Conservation (phyloP, 192 early-diverging fungal genomes). For the Gonapodya prolifera region DNA sequence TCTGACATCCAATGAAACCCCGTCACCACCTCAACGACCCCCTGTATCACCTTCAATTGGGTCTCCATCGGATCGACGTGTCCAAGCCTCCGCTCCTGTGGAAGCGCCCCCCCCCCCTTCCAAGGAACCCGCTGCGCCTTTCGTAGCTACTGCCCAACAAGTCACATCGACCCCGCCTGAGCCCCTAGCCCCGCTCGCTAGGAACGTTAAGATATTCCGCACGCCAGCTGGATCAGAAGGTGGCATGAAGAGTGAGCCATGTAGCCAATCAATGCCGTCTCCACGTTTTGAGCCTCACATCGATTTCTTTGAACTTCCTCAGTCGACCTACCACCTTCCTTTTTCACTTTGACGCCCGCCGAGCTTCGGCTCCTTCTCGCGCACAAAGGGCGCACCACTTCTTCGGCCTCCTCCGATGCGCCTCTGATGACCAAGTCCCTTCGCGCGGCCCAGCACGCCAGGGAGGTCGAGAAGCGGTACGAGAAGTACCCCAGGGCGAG, state of each 20-base stretch:
- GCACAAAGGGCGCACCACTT: constrained; percentile 23
- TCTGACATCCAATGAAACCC: no score
- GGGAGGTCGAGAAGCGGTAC: background rate
- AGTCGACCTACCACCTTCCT: constrained; percentile 78
- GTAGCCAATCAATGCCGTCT: background rate
- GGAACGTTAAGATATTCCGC: constrained; percentile 35
- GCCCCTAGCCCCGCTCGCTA: background rate
- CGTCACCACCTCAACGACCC: no score
- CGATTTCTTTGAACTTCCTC: background rate
- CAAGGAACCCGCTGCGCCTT: no score
- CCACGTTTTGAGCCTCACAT: background rate
- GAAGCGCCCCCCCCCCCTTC: no score
- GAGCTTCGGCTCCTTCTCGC: constrained; percentile 59
- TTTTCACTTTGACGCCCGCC: constrained; percentile 58
- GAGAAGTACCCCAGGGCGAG: background rate
- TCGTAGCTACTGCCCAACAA: no score
- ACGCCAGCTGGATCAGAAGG: constrained; percentile 26
- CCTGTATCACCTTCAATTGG: no score
- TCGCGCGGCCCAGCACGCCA: background rate
- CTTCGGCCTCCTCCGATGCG: background rate
- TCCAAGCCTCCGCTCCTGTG: no score
- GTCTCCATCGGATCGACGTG: no score
- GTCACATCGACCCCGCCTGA: constrained; percentile 2
- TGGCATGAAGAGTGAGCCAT: constrained; percentile 7
- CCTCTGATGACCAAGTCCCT: background rate